Percentiles rank a stretch among this genome's conserved stretches.
Evolutionary conservation across 495 filamentous ascomycete genomes (phyloP).

Genomic region (Talaromyces stipitatus): DNA sequence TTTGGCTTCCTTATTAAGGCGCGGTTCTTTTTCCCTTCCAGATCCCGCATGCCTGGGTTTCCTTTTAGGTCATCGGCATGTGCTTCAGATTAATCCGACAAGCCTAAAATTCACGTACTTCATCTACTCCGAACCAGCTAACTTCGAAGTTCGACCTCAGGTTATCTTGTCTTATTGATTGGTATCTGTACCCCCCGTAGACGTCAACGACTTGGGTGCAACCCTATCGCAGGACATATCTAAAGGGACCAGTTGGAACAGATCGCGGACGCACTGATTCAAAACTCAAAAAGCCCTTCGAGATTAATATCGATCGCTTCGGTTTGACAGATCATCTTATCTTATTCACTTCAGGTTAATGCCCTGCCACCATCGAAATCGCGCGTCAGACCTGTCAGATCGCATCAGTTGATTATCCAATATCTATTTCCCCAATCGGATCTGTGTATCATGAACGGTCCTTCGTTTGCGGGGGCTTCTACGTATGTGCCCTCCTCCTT

Average conservation of each 20-base stretch:
- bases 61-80: neutral
- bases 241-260: neutral
- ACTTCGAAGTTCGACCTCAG: neutral
- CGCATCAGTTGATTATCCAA: neutral
- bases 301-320: neutral
- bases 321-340: neutral
- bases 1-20: neutral
- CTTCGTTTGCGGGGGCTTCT: neutral
- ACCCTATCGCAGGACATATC: neutral
- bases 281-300: neutral
- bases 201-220: neutral
- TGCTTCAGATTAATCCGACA: neutral
- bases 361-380: neutral
- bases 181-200: too few species aligned
- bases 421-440: neutral
- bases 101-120: neutral
- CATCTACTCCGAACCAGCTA: neutral
- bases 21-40: neutral
- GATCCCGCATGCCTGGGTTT: neutral
- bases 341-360: neutral
- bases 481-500: neutral
- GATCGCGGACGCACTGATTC: neutral
- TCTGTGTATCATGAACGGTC: neutral
- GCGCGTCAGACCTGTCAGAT: neutral
- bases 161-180: neutral